Evolutionary conservation across 2,329 filamentous ascomycete genomes (phyloP), one percentile per base, ranked within the genome.

Genomic region (Aspergillus quadricinctus): DNA sequence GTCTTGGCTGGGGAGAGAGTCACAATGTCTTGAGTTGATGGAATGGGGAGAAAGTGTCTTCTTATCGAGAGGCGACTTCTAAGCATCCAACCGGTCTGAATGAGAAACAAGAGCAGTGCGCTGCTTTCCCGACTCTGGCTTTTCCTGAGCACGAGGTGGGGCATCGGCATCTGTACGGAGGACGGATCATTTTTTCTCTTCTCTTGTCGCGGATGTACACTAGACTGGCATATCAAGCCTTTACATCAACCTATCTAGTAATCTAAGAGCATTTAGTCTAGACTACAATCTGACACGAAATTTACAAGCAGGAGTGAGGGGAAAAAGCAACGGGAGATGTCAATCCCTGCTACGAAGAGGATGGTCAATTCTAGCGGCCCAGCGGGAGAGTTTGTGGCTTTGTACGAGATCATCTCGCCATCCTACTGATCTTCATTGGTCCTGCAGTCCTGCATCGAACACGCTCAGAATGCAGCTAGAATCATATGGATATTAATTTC

Each of bases 291-390:
- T 25, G 21, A 43, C 45, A 35, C 45, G 48, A 27, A 14, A 27
- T 55, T 45, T 50, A 43, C 40, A 43, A 43, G 40, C 40, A 43
- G 8, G 40, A 43, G 6, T 43, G 53, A n/a, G n/a, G 35, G 46
- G 25, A 53, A 53, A 55, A 55, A 55, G 49, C 52, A 59, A 57
- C 19, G 48, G 40, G 9, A n/a, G 29, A 31, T 50, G 51, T 23
- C 37, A 57, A 57, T 59, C 54, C 28, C 29, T 53, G 43, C 52
- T 57, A 27, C 40, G 52, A 55, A 25, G 23, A 58, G 21, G 11
- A 54, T 57, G 50, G 56, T 4, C 31, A 17, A 35, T 2, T 35
- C 14, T n/a, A n/a, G n/a, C n/a, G n/a, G n/a, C n/a, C n/a, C n/a
- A 17, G 31, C 14, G 31, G 6, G 14, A 37, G 31, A 14, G 31